These are phyloP conservation scores for Xylariaceae sp. DNA, from an alignment of 2,329 filamentous ascomycete genomes.

Conservation along the genomic window DNA sequence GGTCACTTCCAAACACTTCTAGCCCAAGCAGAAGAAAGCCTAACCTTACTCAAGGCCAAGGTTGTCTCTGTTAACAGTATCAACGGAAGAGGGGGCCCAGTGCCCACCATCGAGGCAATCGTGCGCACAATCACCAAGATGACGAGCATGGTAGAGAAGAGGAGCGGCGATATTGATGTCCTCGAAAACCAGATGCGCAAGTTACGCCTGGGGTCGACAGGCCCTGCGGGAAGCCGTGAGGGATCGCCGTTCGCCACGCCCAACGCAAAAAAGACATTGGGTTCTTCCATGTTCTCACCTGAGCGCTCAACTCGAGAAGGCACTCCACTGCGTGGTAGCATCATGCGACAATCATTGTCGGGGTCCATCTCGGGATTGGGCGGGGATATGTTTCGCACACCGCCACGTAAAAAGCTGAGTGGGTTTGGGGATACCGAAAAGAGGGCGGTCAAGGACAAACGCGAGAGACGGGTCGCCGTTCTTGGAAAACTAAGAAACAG, in stretches of 20 bases:
- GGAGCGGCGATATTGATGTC: constrained; percentile 88
- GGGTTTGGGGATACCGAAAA: constrained; percentile 68
- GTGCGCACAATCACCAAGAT: constrained; percentile 91
- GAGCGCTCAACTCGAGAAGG: constrained; percentile 48
- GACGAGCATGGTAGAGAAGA: constrained; percentile 90
- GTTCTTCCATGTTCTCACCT: constrained; percentile 45
- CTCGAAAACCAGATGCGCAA: constrained; percentile 86
- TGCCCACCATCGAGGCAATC: constrained; percentile 88
- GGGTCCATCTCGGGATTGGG: constrained; percentile 49
- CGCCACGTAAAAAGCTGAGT: constrained; percentile 67
- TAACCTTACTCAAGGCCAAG: constrained; percentile 80
- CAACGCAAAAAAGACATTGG: constrained; percentile 33
- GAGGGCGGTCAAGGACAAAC: constrained; percentile 59
- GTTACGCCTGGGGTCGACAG: constrained; percentile 60
- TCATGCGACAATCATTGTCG: constrained; percentile 50
- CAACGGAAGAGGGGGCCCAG: constrained; percentile 51
- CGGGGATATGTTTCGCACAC: constrained; percentile 46
- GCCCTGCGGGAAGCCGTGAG: constrained; percentile 52
- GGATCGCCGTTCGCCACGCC: constrained; percentile 51
- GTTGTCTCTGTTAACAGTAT: constrained; percentile 66
- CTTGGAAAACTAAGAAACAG: constrained; percentile 58
- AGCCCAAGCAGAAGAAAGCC: constrained; percentile 78
- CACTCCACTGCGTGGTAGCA: constrained; percentile 46
- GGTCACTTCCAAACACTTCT: constrained; percentile 76
- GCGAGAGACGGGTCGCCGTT: constrained; percentile 59